Conservation (phyloP, 164 flowering plant genomes). For the Platanus orientalis region DNA sequence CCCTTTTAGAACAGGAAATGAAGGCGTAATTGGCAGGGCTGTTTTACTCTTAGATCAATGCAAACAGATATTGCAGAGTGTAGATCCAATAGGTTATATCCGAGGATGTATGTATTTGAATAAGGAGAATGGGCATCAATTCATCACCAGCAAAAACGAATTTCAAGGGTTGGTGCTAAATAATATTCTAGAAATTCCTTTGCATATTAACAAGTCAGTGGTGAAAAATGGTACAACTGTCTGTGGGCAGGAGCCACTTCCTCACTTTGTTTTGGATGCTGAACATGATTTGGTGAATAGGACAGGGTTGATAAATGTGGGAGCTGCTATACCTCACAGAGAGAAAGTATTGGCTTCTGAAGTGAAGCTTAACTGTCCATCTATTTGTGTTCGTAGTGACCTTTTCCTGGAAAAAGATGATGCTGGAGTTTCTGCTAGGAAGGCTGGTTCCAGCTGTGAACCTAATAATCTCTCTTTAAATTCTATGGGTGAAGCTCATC, state of each 20-base stretch:
- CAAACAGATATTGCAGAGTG: conserved; percentile 43
- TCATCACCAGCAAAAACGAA: background rate
- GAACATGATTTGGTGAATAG: conserved; percentile 2
- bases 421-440: conserved; percentile 9
- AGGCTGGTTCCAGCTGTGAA: conserved; percentile 11
- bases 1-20: conserved; percentile 9
- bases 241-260: background rate
- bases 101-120: conserved; percentile 13
- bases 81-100: conserved; percentile 48
- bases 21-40: conserved; percentile 24
- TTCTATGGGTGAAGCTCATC: conserved; percentile 11
- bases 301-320: background rate
- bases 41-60: conserved; percentile 40
- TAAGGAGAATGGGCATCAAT: background rate
- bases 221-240: background rate
- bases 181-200: background rate
- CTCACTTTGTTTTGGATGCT: background rate
- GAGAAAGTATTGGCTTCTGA: conserved; percentile 4
- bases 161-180: background rate
- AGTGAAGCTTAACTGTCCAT: conserved; percentile 1
- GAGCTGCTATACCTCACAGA: background rate
- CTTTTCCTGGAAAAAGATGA: conserved; percentile 3
- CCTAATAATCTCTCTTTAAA: background rate
- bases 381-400: conserved; percentile 1
- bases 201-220: background rate